Percentiles rank a stretch among this genome's conserved stretches.
Evolutionary conservation across 192 early-diverging fungal genomes (phyloP).

Genomic region (Coemansia sp.): DNA sequence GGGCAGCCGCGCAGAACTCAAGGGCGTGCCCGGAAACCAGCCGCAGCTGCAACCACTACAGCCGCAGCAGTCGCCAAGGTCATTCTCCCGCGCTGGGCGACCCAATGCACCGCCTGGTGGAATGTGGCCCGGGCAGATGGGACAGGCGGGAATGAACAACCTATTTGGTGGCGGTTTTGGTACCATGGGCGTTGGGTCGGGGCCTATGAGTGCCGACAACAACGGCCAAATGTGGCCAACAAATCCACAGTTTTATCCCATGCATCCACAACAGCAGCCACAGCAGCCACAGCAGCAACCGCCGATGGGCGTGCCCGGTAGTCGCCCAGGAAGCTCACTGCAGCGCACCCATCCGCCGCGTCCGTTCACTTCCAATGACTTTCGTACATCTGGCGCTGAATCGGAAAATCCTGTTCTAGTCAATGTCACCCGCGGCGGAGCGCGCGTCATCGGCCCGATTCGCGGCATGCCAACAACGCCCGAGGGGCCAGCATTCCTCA

Average conservation of each 20-base stretch:
- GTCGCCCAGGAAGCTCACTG: slow-evolving; percentile 47
- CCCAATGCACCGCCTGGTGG: slow-evolving; percentile 13
- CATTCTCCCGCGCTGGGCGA: slow-evolving; percentile 37
- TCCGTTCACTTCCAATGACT: slow-evolving; percentile 40
- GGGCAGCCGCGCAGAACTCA: slow-evolving; percentile 42
- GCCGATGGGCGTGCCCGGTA: slow-evolving; percentile 11
- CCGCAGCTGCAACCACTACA: slow-evolving; percentile 10
- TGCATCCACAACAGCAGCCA: slow-evolving; percentile 11
- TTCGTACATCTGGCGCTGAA: slow-evolving; percentile 21
- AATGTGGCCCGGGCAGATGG: slow-evolving; percentile 33
- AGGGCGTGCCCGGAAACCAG: slow-evolving; percentile 2
- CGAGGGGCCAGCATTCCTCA: slow-evolving; percentile 35
- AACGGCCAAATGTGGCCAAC: slow-evolving; percentile 27
- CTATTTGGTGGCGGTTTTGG: slow-evolving; percentile 52
- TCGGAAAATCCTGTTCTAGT: slow-evolving; percentile 33
- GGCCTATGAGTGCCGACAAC: not conserved
- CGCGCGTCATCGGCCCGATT: slow-evolving; percentile 51
- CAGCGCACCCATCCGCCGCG: slow-evolving; percentile 33
- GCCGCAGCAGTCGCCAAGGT: slow-evolving; percentile 23
- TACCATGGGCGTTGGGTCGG: slow-evolving; percentile 28
- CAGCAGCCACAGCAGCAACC: slow-evolving; percentile 32
- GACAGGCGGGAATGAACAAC: slow-evolving; percentile 27
- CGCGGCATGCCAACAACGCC: slow-evolving; percentile 26
- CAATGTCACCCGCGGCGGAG: slow-evolving; percentile 51
- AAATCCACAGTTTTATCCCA: slow-evolving; percentile 17